Evolutionary conservation across 768 basidiomycete species (phyloP).

Genomic region (Boletus fagicola): DNA sequence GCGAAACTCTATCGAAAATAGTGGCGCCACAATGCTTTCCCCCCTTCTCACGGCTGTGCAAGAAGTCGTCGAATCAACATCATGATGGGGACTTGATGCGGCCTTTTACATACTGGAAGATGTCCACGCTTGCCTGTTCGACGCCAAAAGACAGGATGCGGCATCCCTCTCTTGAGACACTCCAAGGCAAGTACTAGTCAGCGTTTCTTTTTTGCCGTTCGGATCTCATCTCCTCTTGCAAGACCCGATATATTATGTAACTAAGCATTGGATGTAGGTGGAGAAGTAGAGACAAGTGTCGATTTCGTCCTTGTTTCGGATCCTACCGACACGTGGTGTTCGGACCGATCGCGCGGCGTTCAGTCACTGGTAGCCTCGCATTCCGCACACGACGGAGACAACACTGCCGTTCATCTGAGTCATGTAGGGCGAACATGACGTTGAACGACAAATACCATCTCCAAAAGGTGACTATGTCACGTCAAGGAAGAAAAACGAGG

Average conservation of each 20-base stretch:
- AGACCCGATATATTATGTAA: neutral
- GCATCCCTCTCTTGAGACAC: too few species aligned
- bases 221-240: neutral
- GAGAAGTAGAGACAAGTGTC: neutral
- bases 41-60: neutral
- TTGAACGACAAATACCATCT: neutral
- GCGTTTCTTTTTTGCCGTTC: neutral
- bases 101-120: neutral
- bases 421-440: neutral
- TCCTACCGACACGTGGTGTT: neutral
- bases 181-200: neutral
- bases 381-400: neutral
- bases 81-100: neutral
- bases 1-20: neutral
- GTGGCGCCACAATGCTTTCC: neutral
- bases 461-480: neutral
- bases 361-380: neutral
- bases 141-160: neutral
- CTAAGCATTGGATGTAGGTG: neutral
- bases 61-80: neutral
- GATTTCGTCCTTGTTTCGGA: slow-evolving; percentile 3
- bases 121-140: too few species aligned
- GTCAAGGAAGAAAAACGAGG: neutral
- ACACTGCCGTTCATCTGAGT: neutral
- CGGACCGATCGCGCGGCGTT: neutral